These are phyloP conservation scores for Acanthamoeba quina DNA, from an alignment of 208 protist genomes.

Conservation along the genomic window DNA sequence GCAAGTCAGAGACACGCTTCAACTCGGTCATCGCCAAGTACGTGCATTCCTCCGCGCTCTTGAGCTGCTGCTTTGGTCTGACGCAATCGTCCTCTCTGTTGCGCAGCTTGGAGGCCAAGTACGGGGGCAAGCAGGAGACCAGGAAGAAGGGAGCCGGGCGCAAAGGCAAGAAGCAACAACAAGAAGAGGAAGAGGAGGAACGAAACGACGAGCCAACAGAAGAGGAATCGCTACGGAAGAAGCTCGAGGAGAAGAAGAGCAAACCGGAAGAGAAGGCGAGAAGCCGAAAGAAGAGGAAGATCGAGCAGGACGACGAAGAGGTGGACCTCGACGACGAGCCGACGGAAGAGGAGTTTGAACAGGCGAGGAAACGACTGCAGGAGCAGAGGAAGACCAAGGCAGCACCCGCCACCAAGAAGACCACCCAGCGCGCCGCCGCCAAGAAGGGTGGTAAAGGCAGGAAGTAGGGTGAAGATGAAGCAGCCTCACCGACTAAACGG, in stretches of 20 bases:
- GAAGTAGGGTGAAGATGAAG: neutral
- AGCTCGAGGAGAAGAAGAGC: conserved; percentile 11
- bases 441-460: neutral
- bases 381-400: neutral
- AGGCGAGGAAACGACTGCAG: conserved; percentile 19
- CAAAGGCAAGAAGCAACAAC: conserved; percentile 24
- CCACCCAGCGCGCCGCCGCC: neutral
- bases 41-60: neutral
- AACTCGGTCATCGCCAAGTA: conserved; percentile 38
- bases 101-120: conserved; percentile 63
- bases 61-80: neutral
- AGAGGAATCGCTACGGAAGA: conserved; percentile 6
- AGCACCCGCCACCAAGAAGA: neutral
- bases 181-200: conserved; percentile 18
- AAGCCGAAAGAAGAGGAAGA: conserved; percentile 5
- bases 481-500: no score
- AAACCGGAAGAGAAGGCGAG: neutral
- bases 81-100: no score
- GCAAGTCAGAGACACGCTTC: conserved; percentile 16
- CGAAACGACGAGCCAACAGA: neutral
- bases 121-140: conserved; percentile 8
- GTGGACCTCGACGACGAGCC: neutral
- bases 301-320: neutral
- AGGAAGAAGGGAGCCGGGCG: neutral
- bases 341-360: conserved; percentile 55